Conservation (phyloP, 169 alveolate species). For the Plasmodium cynomolgi region DNA sequence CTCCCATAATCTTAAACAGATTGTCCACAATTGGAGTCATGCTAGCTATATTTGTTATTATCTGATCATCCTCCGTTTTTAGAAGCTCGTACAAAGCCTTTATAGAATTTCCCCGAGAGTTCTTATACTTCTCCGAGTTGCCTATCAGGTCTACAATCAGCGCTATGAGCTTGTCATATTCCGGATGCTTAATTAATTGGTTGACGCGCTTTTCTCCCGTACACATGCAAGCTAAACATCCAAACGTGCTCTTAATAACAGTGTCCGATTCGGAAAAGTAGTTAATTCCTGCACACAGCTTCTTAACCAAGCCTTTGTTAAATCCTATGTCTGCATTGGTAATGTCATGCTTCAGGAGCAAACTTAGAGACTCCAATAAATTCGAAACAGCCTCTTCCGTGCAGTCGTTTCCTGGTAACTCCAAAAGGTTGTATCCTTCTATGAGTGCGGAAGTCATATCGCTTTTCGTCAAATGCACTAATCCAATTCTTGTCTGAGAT, state of each 20-base stretch:
- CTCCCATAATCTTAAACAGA: slow-evolving; percentile 77
- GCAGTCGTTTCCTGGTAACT: slow-evolving; percentile 67
- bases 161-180: slow-evolving; percentile 81
- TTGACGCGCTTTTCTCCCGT: slow-evolving; percentile 89
- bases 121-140: slow-evolving; percentile 46
- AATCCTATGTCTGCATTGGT: slow-evolving; percentile 88
- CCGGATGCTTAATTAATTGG: slow-evolving; percentile 86
- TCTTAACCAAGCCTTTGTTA: slow-evolving; percentile 85
- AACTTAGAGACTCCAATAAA: slow-evolving; percentile 82
- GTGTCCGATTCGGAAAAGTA: slow-evolving; percentile 85
- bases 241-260: slow-evolving; percentile 89
- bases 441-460: slow-evolving; percentile 28
- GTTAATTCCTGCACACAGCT: slow-evolving; percentile 88
- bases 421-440: slow-evolving; percentile 14
- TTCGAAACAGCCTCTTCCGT: slow-evolving; percentile 82
- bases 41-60: slow-evolving; percentile 76
- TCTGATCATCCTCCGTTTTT: slow-evolving; percentile 78
- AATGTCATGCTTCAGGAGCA: slow-evolving; percentile 87
- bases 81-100: slow-evolving; percentile 84
- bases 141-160: slow-evolving; percentile 67
- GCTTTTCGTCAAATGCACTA: slow-evolving; percentile 78
- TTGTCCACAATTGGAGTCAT: slow-evolving; percentile 77
- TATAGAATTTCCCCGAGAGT: slow-evolving; percentile 77
- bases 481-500: slow-evolving; percentile 81
- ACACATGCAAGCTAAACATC: slow-evolving; percentile 91